A percentile compares a stretch with the other conserved stretches of the same genome.
These are phyloP conservation scores for Erodium chrysanthum DNA, from an alignment of 441 rosid species.

Conservation along the genomic window DNA sequence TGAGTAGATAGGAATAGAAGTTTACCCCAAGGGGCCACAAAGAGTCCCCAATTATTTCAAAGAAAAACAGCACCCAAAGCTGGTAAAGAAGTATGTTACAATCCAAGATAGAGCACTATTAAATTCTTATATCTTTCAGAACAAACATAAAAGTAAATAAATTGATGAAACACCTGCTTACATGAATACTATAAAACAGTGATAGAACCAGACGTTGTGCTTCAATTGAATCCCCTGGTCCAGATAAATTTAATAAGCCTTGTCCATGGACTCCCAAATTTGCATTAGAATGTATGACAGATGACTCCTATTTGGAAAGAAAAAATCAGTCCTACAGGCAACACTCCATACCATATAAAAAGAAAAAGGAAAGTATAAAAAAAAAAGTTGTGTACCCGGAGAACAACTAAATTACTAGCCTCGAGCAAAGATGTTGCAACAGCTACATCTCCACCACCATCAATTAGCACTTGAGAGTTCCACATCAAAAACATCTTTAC, in stretches of 20 bases:
- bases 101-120: not conserved
- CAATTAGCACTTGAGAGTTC: slow-evolving; percentile 78
- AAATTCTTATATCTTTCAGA: not conserved
- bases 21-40: no score
- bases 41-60: no score
- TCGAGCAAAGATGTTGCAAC: slow-evolving; percentile 70
- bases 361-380: not conserved
- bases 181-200: slow-evolving; percentile 60
- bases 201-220: slow-evolving; percentile 74
- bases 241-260: slow-evolving; percentile 68
- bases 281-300: slow-evolving; percentile 80
- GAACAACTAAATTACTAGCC: slow-evolving; percentile 79
- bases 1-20: no score
- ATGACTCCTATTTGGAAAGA: slow-evolving; percentile 45
- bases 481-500: slow-evolving; percentile 85
- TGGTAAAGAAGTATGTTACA: not conserved
- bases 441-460: slow-evolving; percentile 54
- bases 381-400: slow-evolving; percentile 42
- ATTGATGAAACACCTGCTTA: slow-evolving; percentile 30
- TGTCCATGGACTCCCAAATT: slow-evolving; percentile 91
- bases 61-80: not conserved
- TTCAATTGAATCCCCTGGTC: slow-evolving; percentile 70
- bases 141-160: not conserved
- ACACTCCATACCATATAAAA: slow-evolving; percentile 7
- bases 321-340: slow-evolving; percentile 12